These are phyloP conservation scores for Capronia americana DNA, from an alignment of 2,329 filamentous ascomycete genomes.

Conservation along the genomic window DNA sequence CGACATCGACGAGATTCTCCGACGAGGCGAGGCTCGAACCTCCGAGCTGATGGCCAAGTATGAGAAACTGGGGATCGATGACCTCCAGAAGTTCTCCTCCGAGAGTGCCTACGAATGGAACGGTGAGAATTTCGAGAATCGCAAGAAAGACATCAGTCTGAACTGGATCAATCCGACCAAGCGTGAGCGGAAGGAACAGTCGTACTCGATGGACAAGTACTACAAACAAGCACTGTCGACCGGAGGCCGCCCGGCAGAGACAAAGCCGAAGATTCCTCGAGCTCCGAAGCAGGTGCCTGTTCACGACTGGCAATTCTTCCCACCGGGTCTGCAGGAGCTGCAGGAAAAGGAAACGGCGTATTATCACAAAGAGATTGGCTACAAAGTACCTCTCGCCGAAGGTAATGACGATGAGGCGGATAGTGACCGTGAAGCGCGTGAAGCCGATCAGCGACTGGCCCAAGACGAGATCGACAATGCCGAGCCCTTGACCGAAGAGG, in stretches of 20 bases:
- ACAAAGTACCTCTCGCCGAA: slow-evolving; percentile 89
- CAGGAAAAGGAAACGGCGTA: slow-evolving; percentile 96
- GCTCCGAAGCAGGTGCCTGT: slow-evolving; percentile 90
- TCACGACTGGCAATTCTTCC: slow-evolving; percentile 98
- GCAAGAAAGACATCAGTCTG: slow-evolving; percentile 89
- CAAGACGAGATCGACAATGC: slow-evolving; percentile 95
- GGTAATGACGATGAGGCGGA: slow-evolving; percentile 81
- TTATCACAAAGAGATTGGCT: slow-evolving; percentile 94
- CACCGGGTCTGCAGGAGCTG: slow-evolving; percentile 78
- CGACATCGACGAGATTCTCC: slow-evolving; percentile 87
- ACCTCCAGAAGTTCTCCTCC: slow-evolving; percentile 95
- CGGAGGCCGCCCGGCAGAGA: slow-evolving; percentile 73
- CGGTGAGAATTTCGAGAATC: slow-evolving; percentile 89
- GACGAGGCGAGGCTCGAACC: slow-evolving; percentile 85
- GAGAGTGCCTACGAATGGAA: slow-evolving; percentile 99
- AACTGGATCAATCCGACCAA: slow-evolving; percentile 99
- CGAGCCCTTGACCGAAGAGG: slow-evolving; percentile 83
- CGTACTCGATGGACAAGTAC: slow-evolving; percentile 98
- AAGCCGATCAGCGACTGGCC: slow-evolving; percentile 83
- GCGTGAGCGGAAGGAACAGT: slow-evolving; percentile 96
- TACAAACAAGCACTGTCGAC: slow-evolving; percentile 90
- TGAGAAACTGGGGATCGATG: slow-evolving; percentile 94
- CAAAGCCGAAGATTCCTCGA: slow-evolving; percentile 93
- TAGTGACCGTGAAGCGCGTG: slow-evolving; percentile 74
- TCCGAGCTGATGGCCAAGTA: slow-evolving; percentile 91